A percentile compares a stretch with the other conserved stretches of the same genome.
Conservation (phyloP, 129 eudicot genomes). For the Artemisia annua region DNA sequence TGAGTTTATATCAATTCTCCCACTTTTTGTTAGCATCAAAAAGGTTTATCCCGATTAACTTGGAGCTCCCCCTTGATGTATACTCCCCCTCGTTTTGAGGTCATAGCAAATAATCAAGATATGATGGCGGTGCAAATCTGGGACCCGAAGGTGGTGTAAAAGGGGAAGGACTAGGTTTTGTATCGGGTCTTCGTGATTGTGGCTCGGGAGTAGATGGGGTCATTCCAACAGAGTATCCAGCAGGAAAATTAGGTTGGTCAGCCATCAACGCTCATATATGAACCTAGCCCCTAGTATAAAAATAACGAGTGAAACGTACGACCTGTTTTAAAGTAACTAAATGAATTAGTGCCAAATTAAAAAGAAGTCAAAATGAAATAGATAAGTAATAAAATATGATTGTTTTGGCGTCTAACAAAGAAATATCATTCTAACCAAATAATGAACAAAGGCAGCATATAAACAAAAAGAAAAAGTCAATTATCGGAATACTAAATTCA, state of each 20-base stretch:
- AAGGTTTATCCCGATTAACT: too few species aligned
- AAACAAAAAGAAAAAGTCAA: neutral
- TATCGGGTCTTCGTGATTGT: constrained; percentile 39
- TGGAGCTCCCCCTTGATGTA: too few species aligned
- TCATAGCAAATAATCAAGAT: too few species aligned
- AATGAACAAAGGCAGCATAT: neutral
- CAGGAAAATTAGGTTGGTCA: constrained; percentile 43
- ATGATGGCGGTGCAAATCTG: constrained; percentile 57
- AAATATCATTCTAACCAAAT: neutral
- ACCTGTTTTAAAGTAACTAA: neutral
- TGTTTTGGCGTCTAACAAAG: neutral
- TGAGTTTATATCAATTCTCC: too few species aligned
- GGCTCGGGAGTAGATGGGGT: constrained; percentile 42
- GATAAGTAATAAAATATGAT: neutral
- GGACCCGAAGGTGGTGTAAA: constrained; percentile 44
- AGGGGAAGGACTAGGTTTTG: constrained; percentile 45
- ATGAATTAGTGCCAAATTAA: neutral
- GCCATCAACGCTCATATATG: constrained; percentile 51
- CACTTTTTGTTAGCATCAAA: too few species aligned
- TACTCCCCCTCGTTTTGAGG: too few species aligned
- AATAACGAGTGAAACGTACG: neutral
- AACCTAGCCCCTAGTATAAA: constrained; percentile 14
- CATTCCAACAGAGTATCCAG: constrained; percentile 52
- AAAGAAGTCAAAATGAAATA: neutral
- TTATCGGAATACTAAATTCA: neutral